A percentile compares a stretch with the other conserved stretches of the same genome.
phyloP scores from a whole-genome alignment of 129 eudicot species.

The Artemisia tridentata region DNA sequence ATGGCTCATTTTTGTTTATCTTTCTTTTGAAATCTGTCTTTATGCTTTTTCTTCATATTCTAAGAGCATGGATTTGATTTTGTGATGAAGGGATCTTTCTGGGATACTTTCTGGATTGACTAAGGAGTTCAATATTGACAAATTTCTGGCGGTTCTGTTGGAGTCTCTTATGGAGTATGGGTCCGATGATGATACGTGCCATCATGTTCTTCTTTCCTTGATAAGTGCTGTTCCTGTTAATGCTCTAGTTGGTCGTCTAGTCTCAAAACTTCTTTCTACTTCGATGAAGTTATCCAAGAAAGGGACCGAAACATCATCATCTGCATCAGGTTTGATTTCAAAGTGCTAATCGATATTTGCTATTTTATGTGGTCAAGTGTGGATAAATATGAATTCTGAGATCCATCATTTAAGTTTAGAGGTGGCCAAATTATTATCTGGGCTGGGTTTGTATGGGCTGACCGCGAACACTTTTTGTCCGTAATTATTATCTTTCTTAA shows the following conservation, averaged over 20 bases:
- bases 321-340: slow-evolving; percentile 42
- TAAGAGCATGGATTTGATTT: slow-evolving; percentile 21
- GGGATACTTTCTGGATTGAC: slow-evolving; percentile 56
- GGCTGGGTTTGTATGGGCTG: not conserved
- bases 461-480: not conserved
- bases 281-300: slow-evolving; percentile 46
- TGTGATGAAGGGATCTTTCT: slow-evolving; percentile 56
- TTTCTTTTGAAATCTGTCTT: not conserved
- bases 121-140: slow-evolving; percentile 75
- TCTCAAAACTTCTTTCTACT: slow-evolving; percentile 54
- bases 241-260: slow-evolving; percentile 37
- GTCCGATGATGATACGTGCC: slow-evolving; percentile 53
- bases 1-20: not conserved
- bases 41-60: not conserved
- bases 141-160: slow-evolving; percentile 59
- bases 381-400: slow-evolving; percentile 1
- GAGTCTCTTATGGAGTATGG: slow-evolving; percentile 71
- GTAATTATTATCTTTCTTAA: not conserved
- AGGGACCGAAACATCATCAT: slow-evolving; percentile 34
- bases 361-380: not conserved
- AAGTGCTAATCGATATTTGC: slow-evolving; percentile 14
- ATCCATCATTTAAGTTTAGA: slow-evolving; percentile 1
- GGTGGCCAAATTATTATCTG: not conserved
- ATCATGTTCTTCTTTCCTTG: slow-evolving; percentile 41
- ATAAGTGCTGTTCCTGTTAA: slow-evolving; percentile 55